A percentile compares a stretch with the other conserved stretches of the same genome.
phyloP scores from a whole-genome alignment of 108 stramenopile species.

The Schizochytrium sp. region DNA sequence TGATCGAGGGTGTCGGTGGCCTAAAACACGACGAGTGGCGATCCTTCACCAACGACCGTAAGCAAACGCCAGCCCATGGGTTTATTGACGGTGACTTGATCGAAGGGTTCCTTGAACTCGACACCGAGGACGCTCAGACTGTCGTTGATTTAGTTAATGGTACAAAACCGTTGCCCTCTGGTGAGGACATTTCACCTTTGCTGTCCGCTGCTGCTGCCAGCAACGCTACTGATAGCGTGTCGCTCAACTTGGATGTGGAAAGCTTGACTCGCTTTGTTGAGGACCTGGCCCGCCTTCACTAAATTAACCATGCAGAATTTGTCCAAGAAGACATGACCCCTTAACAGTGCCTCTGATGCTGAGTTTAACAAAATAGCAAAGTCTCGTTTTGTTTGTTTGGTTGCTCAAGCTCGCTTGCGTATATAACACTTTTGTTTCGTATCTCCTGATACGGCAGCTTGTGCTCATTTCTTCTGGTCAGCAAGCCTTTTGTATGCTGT shows the following conservation, averaged over 20 bases:
- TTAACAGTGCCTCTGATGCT: neutral
- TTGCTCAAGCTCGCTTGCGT: too few species aligned
- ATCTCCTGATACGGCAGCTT: too few species aligned
- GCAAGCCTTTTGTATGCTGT: too few species aligned
- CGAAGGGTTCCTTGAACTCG: slow-evolving; percentile 92
- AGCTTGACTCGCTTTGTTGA: slow-evolving; percentile 36
- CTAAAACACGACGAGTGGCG: slow-evolving; percentile 87
- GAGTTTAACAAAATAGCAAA: neutral
- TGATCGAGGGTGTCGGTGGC: slow-evolving; percentile 86
- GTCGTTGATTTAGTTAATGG: slow-evolving; percentile 64
- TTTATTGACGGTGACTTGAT: slow-evolving; percentile 96
- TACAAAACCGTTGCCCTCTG: neutral
- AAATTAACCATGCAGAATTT: neutral
- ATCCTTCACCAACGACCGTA: slow-evolving; percentile 80
- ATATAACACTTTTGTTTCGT: too few species aligned
- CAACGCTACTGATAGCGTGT: neutral
- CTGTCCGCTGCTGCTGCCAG: neutral
- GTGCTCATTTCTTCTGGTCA: too few species aligned
- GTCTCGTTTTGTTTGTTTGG: neutral
- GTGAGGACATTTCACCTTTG: slow-evolving; percentile 36
- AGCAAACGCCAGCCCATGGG: slow-evolving; percentile 79
- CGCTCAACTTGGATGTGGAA: slow-evolving; percentile 32
- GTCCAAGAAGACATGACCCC: neutral
- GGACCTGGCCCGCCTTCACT: slow-evolving; percentile 51
- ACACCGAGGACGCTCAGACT: slow-evolving; percentile 68